phyloP scores from a whole-genome alignment of 129 eudicot genomes.

The Helianthus tuberosus region DNA sequence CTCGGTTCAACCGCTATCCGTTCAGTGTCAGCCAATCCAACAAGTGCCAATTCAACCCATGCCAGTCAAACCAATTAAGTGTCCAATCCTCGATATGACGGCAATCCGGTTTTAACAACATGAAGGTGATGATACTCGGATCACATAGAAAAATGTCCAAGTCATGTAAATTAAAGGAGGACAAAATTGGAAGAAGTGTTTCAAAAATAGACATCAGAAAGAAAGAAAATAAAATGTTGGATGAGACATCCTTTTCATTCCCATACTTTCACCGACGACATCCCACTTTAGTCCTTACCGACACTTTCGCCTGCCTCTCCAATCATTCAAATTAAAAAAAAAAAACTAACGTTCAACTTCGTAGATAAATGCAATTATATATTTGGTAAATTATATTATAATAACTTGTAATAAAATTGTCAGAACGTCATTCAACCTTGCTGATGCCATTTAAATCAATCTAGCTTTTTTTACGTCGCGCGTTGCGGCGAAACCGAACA shows the following conservation, averaged over 20 bases:
- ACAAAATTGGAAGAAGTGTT: background rate
- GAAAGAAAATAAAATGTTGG: constrained; percentile 21
- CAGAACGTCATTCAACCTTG: background rate
- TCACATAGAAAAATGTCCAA: background rate
- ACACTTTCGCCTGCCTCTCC: constrained; percentile 26
- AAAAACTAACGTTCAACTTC: background rate
- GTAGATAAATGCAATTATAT: background rate
- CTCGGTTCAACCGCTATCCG: too few relatives aligned
- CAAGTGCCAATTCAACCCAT: too few relatives aligned
- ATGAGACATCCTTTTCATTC: constrained; percentile 34
- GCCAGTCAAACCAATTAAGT: too few relatives aligned
- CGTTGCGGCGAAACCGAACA: too few relatives aligned
- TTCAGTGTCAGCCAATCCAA: too few relatives aligned
- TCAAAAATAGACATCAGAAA: constrained; percentile 7
- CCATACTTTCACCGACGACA: constrained; percentile 41
- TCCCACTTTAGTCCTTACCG: constrained; percentile 39
- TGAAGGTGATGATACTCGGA: background rate
- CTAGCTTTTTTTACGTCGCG: too few relatives aligned
- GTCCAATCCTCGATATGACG: too few relatives aligned
- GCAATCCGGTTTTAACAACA: too few relatives aligned
- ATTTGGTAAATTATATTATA: background rate
- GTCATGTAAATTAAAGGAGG: constrained; percentile 2
- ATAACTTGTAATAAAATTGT: background rate
- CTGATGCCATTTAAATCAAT: too few relatives aligned
- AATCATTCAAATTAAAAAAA: constrained; percentile 3